Base-by-base conservation (phyloP, 1,284 basidiomycete genomes). In the Fomitiporia mediterranea region DNA sequence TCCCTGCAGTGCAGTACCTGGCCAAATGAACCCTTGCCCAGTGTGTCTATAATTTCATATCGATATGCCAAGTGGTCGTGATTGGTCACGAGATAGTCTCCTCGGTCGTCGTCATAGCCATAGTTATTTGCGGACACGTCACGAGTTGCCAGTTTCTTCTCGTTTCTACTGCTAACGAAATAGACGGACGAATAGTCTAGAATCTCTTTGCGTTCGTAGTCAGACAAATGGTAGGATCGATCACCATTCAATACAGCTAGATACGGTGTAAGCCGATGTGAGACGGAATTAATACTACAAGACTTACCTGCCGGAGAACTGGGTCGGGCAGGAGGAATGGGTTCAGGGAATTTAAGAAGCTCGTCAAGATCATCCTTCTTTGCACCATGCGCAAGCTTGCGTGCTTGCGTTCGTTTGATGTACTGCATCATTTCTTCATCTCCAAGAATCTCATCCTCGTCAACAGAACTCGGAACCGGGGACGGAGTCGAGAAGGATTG, bases 351-450 rank as follows among this genome's bases (percentile, higher is more conserved):
- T 51, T 87, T 86, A 54, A 97, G 80, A 66, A 98, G 76, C 53
- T 89, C 89, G 61, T 97, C 91, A 49, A 99, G 72, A 62, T 98
- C 91, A 61, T 90, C 86, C 66, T 91, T 90, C 38, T 81, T 84
- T 4, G 89, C 84, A 35, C 94, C 94, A 17, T 80, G 79, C 2
- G 93, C 89, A 55, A 95, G 72, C 69, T 91, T 93, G 74, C 93
- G 92, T 11, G 89, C 84, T 62, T 94, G 89, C 64, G 97, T 90
- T 30, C 94, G 82, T 62, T 84, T 82, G 59, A 98, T 93, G 69
- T 98, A 99, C 59, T 90, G 86, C 65, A 90, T 75, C 96, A 99
- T 99, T 74, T 99, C 97, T 60, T 94, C 92, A 66, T 99, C 97
- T 19, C 91, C 97, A 11, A 88, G 72, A 1, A 87, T 59, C 70